Conservation (phyloP, 1,284 basidiomycete species). For the Phellinidium pouzarii region DNA sequence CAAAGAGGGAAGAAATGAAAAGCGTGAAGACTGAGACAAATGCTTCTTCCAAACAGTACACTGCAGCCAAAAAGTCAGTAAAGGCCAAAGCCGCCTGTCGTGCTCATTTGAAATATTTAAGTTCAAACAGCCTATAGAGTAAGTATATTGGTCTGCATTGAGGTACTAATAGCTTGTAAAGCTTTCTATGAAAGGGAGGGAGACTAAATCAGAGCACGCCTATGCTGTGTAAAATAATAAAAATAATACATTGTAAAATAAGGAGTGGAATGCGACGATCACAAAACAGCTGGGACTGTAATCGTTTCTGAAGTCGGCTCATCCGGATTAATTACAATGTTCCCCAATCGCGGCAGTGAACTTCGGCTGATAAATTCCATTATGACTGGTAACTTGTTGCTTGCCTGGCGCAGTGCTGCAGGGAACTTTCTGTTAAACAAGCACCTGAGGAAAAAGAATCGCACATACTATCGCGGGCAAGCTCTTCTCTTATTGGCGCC, state of each 20-base stretch:
- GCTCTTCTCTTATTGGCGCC: slow-evolving; percentile 82
- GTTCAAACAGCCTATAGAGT: no score
- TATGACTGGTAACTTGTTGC: slow-evolving; percentile 83
- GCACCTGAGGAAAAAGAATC: slow-evolving; percentile 3
- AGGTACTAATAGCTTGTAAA: no score
- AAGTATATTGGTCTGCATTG: no score
- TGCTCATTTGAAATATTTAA: no score
- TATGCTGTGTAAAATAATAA: not conserved
- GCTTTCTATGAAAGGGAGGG: not conserved
- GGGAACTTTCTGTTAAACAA: slow-evolving; percentile 8
- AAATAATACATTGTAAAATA: not conserved
- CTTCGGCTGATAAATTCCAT: slow-evolving; percentile 82
- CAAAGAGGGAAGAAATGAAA: no score
- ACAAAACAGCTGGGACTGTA: not conserved
- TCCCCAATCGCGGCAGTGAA: slow-evolving; percentile 78
- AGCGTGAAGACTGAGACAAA: no score
- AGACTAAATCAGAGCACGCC: not conserved
- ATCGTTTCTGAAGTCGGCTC: not conserved
- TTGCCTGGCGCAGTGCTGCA: slow-evolving; percentile 81
- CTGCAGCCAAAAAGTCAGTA: no score
- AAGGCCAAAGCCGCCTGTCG: no score
- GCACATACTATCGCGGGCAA: slow-evolving; percentile 84
- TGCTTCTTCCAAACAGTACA: no score
- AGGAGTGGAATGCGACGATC: not conserved
- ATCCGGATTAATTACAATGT: slow-evolving; percentile 45